Evolutionary conservation across 805 yeast species (phyloP), one percentile per base, ranked within the genome.

Genomic region (Geotrichum ghanense): DNA sequence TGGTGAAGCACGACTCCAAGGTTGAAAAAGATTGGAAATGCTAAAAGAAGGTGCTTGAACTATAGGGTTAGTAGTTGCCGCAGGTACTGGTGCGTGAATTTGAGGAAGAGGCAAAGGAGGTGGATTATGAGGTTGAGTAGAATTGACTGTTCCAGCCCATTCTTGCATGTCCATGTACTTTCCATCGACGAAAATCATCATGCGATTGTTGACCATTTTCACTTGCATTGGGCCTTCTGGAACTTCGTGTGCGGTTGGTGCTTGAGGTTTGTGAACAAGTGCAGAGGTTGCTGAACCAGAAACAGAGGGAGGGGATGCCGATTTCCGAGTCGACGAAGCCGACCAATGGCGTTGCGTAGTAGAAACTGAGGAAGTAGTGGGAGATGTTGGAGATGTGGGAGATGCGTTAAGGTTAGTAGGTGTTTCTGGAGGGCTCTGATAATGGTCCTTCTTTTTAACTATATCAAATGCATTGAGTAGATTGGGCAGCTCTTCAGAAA

Each of bases 151-250:
- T 31, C 51, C 50, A 22, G 56, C 51, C 60, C 60, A 56, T 14
- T 56, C 56, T 45, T 58, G 62, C 61, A 58, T 58, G 47, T 58
- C 62, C 21, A 53, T 47, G 40, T 35, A 49, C 9, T 45, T 43
- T 5, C 50, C 48, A 12, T 48, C 50, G 4, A 53, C 45, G 31
- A 48, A 42, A 37, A 58, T 58, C 57, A 53, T 55, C 53, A 58
- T 51, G 14, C 60, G 50, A 45, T 54, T 53, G 43, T 45, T 51
- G 40, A 56, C 45, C 54, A 51, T 57, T 35, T 53, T 47, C 23
- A 57, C 59, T 12, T 56, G 44, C 10, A 54, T 23, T 9, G 47
- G 42, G n/a, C 40, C 41, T n/a, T 39, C 42, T 12, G 42, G 24
- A 6, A 22, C 25, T 12, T 12, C 14, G 6, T 39, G 42, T 22